Conservation (phyloP, 306 rosid species). For the Clitoria ternatea region DNA sequence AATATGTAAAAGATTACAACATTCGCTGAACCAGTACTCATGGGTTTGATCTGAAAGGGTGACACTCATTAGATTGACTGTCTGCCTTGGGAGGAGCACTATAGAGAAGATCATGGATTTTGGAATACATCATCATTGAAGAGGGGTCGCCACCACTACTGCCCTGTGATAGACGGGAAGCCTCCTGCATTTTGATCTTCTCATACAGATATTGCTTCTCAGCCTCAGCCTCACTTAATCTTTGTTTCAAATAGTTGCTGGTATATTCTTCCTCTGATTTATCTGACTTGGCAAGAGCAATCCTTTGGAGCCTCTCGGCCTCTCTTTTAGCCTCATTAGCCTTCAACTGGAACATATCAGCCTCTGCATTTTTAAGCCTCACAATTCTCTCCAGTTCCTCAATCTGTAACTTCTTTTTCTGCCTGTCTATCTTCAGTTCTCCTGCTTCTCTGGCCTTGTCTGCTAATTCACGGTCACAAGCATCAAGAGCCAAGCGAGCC, state of each 20-base stretch:
- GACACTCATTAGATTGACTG: slow-evolving; percentile 57
- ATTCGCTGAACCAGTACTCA: slow-evolving; percentile 32
- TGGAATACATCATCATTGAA: slow-evolving; percentile 65
- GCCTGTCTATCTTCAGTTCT: slow-evolving; percentile 78
- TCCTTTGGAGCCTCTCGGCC: slow-evolving; percentile 90
- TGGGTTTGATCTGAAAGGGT: slow-evolving; percentile 63
- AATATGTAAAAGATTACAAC: slow-evolving; percentile 16
- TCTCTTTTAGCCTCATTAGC: slow-evolving; percentile 96
- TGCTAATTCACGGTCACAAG: slow-evolving; percentile 82
- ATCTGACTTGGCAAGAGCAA: slow-evolving; percentile 87
- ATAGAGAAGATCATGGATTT: slow-evolving; percentile 83
- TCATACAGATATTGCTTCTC: slow-evolving; percentile 95
- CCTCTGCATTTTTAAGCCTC: slow-evolving; percentile 91
- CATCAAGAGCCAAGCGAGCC: slow-evolving; percentile 81
- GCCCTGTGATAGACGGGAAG: slow-evolving; percentile 70
- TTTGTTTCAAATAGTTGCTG: slow-evolving; percentile 82
- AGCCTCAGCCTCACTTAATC: slow-evolving; percentile 88
- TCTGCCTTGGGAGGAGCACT: slow-evolving; percentile 61
- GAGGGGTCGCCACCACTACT: slow-evolving; percentile 75
- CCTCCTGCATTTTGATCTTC: slow-evolving; percentile 95
- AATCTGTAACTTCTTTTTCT: slow-evolving; percentile 75
- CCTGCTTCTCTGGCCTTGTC: slow-evolving; percentile 85
- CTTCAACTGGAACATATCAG: slow-evolving; percentile 94
- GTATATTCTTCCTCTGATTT: slow-evolving; percentile 98
- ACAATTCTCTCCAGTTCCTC: slow-evolving; percentile 97